Conservation (phyloP, 208 protist species). For the Phytomonas francai region DNA sequence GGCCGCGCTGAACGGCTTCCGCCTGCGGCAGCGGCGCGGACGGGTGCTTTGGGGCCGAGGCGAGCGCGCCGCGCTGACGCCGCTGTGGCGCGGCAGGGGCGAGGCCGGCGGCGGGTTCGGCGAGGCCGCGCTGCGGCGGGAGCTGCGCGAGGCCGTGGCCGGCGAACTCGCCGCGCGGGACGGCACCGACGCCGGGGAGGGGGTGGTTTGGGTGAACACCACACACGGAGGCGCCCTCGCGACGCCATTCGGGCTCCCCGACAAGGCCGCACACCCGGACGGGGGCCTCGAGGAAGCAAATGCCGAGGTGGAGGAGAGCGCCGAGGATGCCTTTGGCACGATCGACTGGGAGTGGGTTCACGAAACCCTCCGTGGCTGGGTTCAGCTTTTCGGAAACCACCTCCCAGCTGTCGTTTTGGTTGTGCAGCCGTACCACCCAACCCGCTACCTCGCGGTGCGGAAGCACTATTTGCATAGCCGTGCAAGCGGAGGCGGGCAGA, state of each 20-base stretch:
- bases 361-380: slow-evolving; percentile 35
- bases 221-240: neutral
- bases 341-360: slow-evolving; percentile 85
- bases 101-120: slow-evolving; percentile 15
- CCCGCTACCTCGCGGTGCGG: slow-evolving; percentile 8
- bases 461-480: slow-evolving; percentile 11
- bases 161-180: no score
- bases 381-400: slow-evolving; percentile 24
- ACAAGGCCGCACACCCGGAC: no score
- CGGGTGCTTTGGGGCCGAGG: slow-evolving; percentile 35
- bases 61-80: slow-evolving; percentile 48
- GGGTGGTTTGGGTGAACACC: neutral
- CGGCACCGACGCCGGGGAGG: no score
- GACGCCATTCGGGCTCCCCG: no score
- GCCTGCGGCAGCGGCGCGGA: slow-evolving; percentile 59
- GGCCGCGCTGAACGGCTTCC: slow-evolving; percentile 52
- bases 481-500: no score
- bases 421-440: slow-evolving; percentile 42
- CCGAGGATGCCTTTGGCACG: slow-evolving; percentile 45
- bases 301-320: slow-evolving; percentile 12
- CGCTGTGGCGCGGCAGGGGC: slow-evolving; percentile 34
- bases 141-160: slow-evolving; percentile 1
- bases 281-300: neutral
- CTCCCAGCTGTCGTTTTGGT: slow-evolving; percentile 42
- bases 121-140: neutral